Base-by-base conservation (phyloP, 108 stramenopile species). In the Conticribra weissflogii region DNA sequence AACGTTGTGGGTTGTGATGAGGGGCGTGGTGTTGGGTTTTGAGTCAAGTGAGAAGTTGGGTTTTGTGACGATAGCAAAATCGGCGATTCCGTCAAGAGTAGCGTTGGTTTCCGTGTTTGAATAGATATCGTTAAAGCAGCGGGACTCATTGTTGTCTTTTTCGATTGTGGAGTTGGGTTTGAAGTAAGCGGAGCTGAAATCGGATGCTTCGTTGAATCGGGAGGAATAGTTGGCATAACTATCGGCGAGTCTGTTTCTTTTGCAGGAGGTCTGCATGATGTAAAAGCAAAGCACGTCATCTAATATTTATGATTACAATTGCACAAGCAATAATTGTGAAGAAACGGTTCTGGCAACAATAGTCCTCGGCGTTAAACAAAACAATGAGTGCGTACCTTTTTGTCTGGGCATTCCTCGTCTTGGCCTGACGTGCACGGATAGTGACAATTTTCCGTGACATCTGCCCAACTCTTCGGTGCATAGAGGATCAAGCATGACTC, bases 321-420 rank as follows among this genome's bases (percentile, higher is more conserved):
- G 15, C 44, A 15, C 44, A 8, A 45, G 15, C 8, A 14, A 45
- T 15, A 45, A 15, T 45, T 15, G 12, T 15, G 15, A 45, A 45
- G 44, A 45, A 45, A 45, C n/a, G n/a, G n/a, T n/a, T n/a, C n/a
- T n/a, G n/a, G n/a, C n/a, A n/a, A n/a, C n/a, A n/a, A n/a, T n/a
- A n/a, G n/a, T n/a, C n/a, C n/a, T n/a, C n/a, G n/a, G n/a, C n/a
- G n/a, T n/a, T n/a, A n/a, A 67, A 47, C 54, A 56, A 28, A 47
- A 30, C 24, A 21, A 25, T n/a, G n/a, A n/a, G n/a, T n/a, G n/a
- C n/a, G n/a, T n/a, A n/a, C n/a, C n/a, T n/a, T n/a, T 1, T 45
- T 44, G 48, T 58, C 30, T 30, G 66, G 63, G 21, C 77, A 78
- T 51, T 78, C 77, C n/a, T 62, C 66, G 32, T 78, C 77, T 19